Evolutionary conservation across 495 filamentous ascomycete species (phyloP).

Genomic region (Acidiella bohemica): DNA sequence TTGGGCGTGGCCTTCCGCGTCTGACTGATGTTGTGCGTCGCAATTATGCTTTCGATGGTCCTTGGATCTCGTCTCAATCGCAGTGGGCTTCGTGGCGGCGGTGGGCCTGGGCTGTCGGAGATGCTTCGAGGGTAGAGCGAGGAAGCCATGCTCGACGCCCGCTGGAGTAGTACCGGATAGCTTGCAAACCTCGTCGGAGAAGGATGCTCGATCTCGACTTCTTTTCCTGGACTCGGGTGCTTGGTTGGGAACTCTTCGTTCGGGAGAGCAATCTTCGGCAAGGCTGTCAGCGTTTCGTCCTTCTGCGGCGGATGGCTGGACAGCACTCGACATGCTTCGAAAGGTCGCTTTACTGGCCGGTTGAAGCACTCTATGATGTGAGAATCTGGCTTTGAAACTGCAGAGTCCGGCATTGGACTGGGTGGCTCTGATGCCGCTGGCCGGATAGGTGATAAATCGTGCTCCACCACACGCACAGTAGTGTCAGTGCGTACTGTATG

Average conservation of each 20-base stretch:
- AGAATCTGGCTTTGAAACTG: constrained; percentile 13
- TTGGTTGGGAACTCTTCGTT: constrained; percentile 14
- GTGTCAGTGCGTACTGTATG: constrained; percentile 1
- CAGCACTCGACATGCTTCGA: constrained; percentile 7
- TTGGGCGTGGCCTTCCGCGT: constrained; percentile 5
- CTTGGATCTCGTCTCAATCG: constrained; percentile 7
- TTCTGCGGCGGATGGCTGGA: constrained; percentile 3
- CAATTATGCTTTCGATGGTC: constrained; percentile 15
- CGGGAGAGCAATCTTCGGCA: constrained; percentile 6
- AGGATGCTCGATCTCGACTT: constrained; percentile 17
- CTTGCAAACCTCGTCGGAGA: constrained; percentile 17
- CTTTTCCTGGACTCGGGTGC: constrained; percentile 3
- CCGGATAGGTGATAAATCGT: constrained; percentile 5
- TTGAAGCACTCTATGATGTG: constrained; percentile 3
- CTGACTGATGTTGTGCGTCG: not conserved
- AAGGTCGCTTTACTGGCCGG: constrained; percentile 7
- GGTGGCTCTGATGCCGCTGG: constrained; percentile 15
- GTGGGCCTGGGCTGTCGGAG: constrained; percentile 18
- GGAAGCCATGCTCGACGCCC: constrained; percentile 16
- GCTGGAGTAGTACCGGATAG: constrained; percentile 12
- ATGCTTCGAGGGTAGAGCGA: constrained; percentile 15
- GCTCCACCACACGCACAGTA: not conserved
- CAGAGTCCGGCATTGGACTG: constrained; percentile 14
- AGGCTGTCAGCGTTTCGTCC: not conserved
- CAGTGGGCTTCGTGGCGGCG: constrained; percentile 17